Conservation (phyloP, 805 yeast genomes). For the Candida silvatica region DNA sequence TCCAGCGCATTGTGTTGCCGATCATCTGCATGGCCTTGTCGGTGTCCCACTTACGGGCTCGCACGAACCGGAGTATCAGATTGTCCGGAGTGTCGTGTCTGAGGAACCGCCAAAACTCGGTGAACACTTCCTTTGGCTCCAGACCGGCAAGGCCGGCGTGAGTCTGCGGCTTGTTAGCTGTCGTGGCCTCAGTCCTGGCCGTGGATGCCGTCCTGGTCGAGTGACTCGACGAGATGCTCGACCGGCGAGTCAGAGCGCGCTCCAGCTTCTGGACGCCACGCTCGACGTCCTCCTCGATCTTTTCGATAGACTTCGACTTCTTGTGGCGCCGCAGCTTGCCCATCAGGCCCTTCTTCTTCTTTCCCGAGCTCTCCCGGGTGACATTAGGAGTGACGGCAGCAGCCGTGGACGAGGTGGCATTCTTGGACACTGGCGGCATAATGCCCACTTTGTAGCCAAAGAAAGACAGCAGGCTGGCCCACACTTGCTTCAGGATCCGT, state of each 20-base stretch:
- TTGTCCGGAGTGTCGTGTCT: conserved; percentile 82
- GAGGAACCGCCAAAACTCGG: conserved; percentile 48
- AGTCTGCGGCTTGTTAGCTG: conserved; percentile 27
- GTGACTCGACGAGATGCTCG: conserved; percentile 23
- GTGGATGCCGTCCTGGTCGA: conserved; percentile 16
- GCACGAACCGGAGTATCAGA: conserved; percentile 59
- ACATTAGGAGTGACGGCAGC: too few relatives aligned
- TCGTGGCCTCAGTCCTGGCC: background rate
- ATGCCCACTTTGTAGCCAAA: conserved; percentile 39
- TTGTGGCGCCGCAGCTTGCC: conserved; percentile 19
- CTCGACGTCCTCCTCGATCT: background rate
- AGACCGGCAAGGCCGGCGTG: conserved; percentile 43
- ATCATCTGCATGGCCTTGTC: conserved; percentile 65
- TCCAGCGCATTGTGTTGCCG: conserved; percentile 69
- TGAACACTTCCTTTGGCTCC: conserved; percentile 41
- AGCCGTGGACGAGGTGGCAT: conserved; percentile 1
- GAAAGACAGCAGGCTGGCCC: conserved; percentile 56
- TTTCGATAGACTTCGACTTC: conserved; percentile 16
- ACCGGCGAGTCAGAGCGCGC: conserved; percentile 1
- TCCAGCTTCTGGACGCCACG: background rate
- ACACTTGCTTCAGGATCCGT: conserved; percentile 53
- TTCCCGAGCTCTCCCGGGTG: conserved; percentile 9
- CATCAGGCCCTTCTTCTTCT: conserved; percentile 27
- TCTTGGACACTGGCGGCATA: conserved; percentile 8
- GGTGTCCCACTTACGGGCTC: conserved; percentile 83